Percentiles rank a stretch among this genome's conserved stretches.
Conservation (phyloP, 2,329 filamentous ascomycete species). For the Colletotrichum sidae region DNA sequence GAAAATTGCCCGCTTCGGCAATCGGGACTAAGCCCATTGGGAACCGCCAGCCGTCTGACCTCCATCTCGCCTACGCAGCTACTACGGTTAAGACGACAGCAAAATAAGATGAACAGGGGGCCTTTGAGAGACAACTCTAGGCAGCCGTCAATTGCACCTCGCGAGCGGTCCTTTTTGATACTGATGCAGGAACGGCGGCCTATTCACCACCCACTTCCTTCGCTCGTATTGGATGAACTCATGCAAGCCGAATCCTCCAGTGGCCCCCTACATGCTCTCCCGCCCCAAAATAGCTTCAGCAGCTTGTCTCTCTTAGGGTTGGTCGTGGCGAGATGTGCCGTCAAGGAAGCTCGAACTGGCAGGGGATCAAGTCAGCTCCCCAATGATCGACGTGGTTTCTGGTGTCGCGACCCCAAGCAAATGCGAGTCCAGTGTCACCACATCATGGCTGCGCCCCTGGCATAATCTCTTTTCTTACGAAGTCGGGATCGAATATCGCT, state of each 20-base stretch:
- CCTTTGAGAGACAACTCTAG: conserved; percentile 10
- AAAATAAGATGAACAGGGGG: background rate
- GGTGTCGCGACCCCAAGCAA: conserved; percentile 16
- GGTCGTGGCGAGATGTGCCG: background rate
- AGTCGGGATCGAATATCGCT: background rate
- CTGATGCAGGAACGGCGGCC: conserved; percentile 21
- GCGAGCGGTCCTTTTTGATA: background rate
- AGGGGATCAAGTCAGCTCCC: background rate
- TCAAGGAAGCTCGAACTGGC: background rate
- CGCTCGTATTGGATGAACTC: conserved; percentile 26
- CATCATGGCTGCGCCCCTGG: conserved; percentile 18
- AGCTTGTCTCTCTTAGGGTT: background rate
- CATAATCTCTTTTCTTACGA: conserved; percentile 22
- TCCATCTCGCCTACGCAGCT: background rate
- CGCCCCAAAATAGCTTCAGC: conserved; percentile 15
- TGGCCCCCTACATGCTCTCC: background rate
- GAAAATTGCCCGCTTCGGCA: background rate
- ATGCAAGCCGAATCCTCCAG: conserved; percentile 9
- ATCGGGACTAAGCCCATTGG: no score
- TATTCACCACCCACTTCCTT: background rate
- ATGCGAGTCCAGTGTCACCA: conserved; percentile 5
- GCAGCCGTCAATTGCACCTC: conserved; percentile 28
- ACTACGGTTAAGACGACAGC: background rate
- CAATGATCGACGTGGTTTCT: conserved; percentile 15
- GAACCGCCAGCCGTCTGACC: no score